Evolutionary conservation across 2,329 filamentous ascomycete species (phyloP).

Genomic region (Paecilomyces sp.): DNA sequence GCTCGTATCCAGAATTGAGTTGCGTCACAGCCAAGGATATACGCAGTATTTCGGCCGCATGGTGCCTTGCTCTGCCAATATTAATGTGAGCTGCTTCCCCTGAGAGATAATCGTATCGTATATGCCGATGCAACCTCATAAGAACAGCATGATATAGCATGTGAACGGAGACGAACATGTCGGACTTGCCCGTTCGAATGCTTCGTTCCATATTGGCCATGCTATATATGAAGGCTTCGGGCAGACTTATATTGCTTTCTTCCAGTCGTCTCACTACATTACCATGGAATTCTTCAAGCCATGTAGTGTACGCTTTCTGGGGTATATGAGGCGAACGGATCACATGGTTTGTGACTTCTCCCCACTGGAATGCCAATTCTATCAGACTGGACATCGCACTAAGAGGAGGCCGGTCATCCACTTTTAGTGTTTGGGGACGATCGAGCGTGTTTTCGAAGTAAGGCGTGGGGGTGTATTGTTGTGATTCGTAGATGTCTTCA

Average conservation of each 20-base stretch:
- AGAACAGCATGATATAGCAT: constrained; percentile 58
- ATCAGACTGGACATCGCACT: constrained; percentile 55
- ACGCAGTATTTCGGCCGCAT: constrained; percentile 48
- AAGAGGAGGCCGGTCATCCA: constrained; percentile 31
- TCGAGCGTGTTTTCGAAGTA: constrained; percentile 52
- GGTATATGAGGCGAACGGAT: constrained; percentile 46
- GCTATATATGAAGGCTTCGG: constrained; percentile 48
- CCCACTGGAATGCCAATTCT: constrained; percentile 59
- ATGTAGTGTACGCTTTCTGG: constrained; percentile 34
- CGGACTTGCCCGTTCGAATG: constrained; percentile 47
- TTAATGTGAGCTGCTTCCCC: constrained; percentile 38
- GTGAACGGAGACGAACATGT: constrained; percentile 58
- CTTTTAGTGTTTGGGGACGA: constrained; percentile 24
- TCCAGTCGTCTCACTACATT: constrained; percentile 46
- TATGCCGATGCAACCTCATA: constrained; percentile 60
- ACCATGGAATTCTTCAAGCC: constrained; percentile 47
- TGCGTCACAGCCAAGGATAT: constrained; percentile 38
- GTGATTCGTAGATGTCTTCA: constrained; percentile 54
- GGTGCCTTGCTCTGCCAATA: constrained; percentile 43
- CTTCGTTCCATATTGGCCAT: constrained; percentile 52
- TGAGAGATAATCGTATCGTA: constrained; percentile 37
- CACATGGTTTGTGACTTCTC: constrained; percentile 54
- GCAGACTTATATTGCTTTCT: constrained; percentile 54
- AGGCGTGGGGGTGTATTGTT: constrained; percentile 50
- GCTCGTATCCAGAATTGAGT: constrained; percentile 13